Percentiles rank a stretch among this genome's conserved stretches.
These are phyloP conservation scores for Podospora bellae-mahoneyi DNA, from an alignment of 495 filamentous ascomycete genomes.

Conservation along the genomic window DNA sequence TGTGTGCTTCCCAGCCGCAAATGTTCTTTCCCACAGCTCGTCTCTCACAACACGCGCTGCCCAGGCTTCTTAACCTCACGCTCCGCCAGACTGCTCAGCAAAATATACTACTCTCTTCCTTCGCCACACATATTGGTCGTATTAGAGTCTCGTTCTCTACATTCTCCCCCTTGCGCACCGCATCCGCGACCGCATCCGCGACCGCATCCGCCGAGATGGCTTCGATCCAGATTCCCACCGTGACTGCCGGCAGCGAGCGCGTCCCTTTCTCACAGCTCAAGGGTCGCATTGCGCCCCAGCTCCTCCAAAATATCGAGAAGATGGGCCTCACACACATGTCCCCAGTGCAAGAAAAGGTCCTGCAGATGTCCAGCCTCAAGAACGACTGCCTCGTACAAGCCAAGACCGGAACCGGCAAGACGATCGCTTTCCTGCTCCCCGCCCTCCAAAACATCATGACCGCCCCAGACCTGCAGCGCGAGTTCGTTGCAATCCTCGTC, in stretches of 20 bases:
- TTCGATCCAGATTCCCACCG: slow-evolving; percentile 7
- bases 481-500: slow-evolving; percentile 61
- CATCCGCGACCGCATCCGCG: background rate
- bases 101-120: background rate
- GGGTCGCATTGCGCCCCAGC: slow-evolving; percentile 44
- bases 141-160: background rate
- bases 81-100: background rate
- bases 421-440: slow-evolving; percentile 83
- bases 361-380: slow-evolving; percentile 63
- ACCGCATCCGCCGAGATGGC: background rate
- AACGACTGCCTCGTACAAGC: slow-evolving; percentile 72
- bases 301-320: slow-evolving; percentile 59
- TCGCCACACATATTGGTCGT: background rate
- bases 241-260: background rate
- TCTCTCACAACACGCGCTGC: background rate
- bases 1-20: background rate
- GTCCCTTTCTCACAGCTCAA: slow-evolving; percentile 21
- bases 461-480: slow-evolving; percentile 44
- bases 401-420: slow-evolving; percentile 92
- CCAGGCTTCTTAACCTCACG: background rate
- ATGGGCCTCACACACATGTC: slow-evolving; percentile 78
- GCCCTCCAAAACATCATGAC: slow-evolving; percentile 59
- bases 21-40: background rate
- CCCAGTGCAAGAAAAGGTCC: slow-evolving; percentile 73
- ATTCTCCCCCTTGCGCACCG: background rate